Evolutionary conservation across 768 basidiomycete genomes (phyloP).

Genomic region (Tricholoma flavovirens): DNA sequence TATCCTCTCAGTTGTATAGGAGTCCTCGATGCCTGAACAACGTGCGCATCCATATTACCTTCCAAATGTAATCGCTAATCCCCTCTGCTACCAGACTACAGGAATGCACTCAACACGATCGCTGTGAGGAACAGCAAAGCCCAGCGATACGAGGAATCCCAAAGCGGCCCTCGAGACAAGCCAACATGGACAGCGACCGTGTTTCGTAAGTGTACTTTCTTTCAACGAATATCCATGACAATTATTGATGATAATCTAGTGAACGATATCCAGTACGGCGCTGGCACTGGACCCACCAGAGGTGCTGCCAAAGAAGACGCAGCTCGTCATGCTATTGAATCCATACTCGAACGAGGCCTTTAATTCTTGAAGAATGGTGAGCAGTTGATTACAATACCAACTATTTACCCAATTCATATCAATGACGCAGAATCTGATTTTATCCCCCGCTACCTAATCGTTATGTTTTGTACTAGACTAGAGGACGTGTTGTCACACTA

Average conservation of each 20-base stretch:
- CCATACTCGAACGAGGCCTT: neutral
- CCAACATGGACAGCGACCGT: slow-evolving; percentile 22
- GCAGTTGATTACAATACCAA: neutral
- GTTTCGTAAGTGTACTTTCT: slow-evolving; percentile 18
- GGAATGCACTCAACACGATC: slow-evolving; percentile 17
- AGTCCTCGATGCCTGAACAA: neutral
- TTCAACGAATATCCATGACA: neutral
- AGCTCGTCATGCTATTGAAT: slow-evolving; percentile 3
- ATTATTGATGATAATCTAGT: slow-evolving; percentile 6
- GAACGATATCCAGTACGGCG: slow-evolving; percentile 7
- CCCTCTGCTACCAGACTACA: slow-evolving; percentile 6
- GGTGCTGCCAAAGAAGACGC: slow-evolving; percentile 7
- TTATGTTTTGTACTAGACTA: neutral
- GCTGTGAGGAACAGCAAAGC: slow-evolving; percentile 1
- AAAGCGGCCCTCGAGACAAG: slow-evolving; percentile 19
- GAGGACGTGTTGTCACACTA: too few species aligned
- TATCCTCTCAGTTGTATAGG: neutral
- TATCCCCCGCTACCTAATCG: neutral
- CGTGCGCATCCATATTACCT: neutral
- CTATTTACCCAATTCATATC: neutral
- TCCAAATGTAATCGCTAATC: neutral
- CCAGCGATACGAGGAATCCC: slow-evolving; percentile 8
- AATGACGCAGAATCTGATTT: neutral
- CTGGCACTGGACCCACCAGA: slow-evolving; percentile 8
- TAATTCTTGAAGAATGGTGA: neutral